A percentile compares a stretch with the other conserved stretches of the same genome.
Conservation (phyloP, 2,329 filamentous ascomycete species). For the Acrocalymma vagum region DNA sequence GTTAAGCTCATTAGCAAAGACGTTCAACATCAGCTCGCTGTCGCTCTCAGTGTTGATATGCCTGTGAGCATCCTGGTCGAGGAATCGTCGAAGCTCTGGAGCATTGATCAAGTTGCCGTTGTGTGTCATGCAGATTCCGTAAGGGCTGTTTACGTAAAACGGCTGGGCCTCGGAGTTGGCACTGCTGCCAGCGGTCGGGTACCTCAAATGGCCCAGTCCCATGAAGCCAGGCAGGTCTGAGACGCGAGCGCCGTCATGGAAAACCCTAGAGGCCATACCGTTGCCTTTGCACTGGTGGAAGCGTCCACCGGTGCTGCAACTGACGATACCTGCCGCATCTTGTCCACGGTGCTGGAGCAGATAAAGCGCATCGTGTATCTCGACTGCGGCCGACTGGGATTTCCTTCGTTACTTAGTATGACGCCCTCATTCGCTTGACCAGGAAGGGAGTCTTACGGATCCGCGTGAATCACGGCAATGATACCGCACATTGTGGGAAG, state of each 20-base stretch:
- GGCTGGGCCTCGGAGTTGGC: constrained; percentile 88
- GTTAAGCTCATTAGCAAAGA: constrained; percentile 84
- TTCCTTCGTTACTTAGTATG: constrained; percentile 30
- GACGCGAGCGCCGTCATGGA: constrained; percentile 79
- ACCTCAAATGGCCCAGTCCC: constrained; percentile 86
- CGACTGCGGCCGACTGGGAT: constrained; percentile 50
- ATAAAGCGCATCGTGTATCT: constrained; percentile 54
- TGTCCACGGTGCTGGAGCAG: constrained; percentile 71
- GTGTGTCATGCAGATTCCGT: constrained; percentile 81
- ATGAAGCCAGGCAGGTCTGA: constrained; percentile 82
- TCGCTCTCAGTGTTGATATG: constrained; percentile 93
- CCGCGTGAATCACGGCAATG: constrained; percentile 58
- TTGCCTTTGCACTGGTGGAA: constrained; percentile 92
- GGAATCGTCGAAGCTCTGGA: constrained; percentile 71
- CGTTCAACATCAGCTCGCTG: constrained; percentile 86
- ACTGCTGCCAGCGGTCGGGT: constrained; percentile 87
- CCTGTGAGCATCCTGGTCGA: constrained; percentile 81
- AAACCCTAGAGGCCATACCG: constrained; percentile 86
- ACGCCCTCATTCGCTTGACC: constrained; percentile 7
- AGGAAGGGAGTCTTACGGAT: constrained; percentile 41
- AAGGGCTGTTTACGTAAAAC: constrained; percentile 89
- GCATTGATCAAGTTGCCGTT: constrained; percentile 92
- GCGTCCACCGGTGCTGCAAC: constrained; percentile 75
- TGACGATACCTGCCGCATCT: constrained; percentile 88
- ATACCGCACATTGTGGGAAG: constrained; percentile 59